These are phyloP conservation scores for Botrytis fragariae DNA, from an alignment of 2,329 filamentous ascomycete species.

Conservation along the genomic window DNA sequence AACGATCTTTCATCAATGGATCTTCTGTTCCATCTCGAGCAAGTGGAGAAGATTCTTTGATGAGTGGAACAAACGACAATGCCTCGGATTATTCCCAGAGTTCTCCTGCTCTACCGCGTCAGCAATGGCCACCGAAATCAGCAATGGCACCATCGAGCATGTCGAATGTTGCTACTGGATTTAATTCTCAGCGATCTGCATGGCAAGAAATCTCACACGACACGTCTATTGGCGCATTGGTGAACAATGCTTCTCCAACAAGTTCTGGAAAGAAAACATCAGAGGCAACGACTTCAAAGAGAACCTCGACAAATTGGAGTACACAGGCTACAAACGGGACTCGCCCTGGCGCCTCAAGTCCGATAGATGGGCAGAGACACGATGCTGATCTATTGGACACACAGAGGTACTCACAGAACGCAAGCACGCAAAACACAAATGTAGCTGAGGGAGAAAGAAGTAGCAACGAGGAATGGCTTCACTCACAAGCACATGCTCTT, in stretches of 20 bases:
- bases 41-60: slow-evolving; percentile 55
- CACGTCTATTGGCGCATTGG: slow-evolving; percentile 55
- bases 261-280: slow-evolving; percentile 77
- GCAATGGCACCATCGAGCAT: slow-evolving; percentile 44
- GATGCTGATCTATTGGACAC: slow-evolving; percentile 53
- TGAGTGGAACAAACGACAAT: slow-evolving; percentile 54
- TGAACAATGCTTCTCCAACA: slow-evolving; percentile 89
- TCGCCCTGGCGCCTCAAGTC: slow-evolving; percentile 35
- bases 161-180: slow-evolving; percentile 36
- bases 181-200: slow-evolving; percentile 56
- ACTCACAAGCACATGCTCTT: slow-evolving; percentile 57
- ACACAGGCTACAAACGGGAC: slow-evolving; percentile 71
- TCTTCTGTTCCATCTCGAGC: slow-evolving; percentile 46
- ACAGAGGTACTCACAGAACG: slow-evolving; percentile 33
- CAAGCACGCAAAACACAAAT: slow-evolving; percentile 19
- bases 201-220: slow-evolving; percentile 57
- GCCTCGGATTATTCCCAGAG: slow-evolving; percentile 42
- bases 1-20: slow-evolving; percentile 53
- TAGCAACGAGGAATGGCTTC: slow-evolving; percentile 54
- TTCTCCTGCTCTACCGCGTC: slow-evolving; percentile 47
- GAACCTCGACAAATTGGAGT: slow-evolving; percentile 57
- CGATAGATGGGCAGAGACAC: slow-evolving; percentile 27
- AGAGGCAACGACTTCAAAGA: slow-evolving; percentile 38
- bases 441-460: slow-evolving; percentile 41
- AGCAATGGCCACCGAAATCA: slow-evolving; percentile 38